phyloP scores from a whole-genome alignment of 2,329 filamentous ascomycete genomes.

The Neurospora sp. region DNA sequence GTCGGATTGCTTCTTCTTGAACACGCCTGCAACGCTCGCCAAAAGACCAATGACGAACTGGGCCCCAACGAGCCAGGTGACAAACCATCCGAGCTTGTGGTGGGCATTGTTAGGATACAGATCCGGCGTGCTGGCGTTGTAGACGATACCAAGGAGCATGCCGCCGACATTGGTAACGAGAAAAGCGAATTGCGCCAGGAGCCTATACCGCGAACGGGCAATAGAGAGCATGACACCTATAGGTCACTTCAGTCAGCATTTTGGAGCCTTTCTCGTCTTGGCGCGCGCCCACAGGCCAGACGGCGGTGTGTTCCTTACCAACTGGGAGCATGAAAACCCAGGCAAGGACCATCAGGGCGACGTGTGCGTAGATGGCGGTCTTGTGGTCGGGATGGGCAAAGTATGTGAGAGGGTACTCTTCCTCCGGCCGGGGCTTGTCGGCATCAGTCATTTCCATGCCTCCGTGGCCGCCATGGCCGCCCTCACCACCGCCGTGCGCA shows the following conservation, averaged over 20 bases:
- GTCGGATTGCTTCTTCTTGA: conserved; percentile 17
- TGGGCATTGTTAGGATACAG: conserved; percentile 84
- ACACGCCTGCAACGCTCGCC: conserved; percentile 45
- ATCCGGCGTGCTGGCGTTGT: conserved; percentile 74
- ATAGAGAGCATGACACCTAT: conserved; percentile 79
- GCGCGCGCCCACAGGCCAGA: neutral
- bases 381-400: conserved; percentile 46
- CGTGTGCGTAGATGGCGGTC: conserved; percentile 57
- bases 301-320: conserved; percentile 39
- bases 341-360: conserved; percentile 57
- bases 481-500: conserved; percentile 22
- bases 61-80: conserved; percentile 59
- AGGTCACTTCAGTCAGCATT: conserved; percentile 18
- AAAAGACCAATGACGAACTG: conserved; percentile 63
- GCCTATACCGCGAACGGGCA: conserved; percentile 63
- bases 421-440: conserved; percentile 19
- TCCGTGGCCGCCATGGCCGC: conserved; percentile 11
- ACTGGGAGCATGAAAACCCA: conserved; percentile 68
- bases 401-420: conserved; percentile 41
- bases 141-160: conserved; percentile 56
- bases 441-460: conserved; percentile 20
- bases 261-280: neutral
- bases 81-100: conserved; percentile 77
- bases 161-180: conserved; percentile 53
- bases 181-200: conserved; percentile 61